These are phyloP conservation scores for Heritiera littoralis DNA, from an alignment of 345 rosid species.

Conservation along the genomic window DNA sequence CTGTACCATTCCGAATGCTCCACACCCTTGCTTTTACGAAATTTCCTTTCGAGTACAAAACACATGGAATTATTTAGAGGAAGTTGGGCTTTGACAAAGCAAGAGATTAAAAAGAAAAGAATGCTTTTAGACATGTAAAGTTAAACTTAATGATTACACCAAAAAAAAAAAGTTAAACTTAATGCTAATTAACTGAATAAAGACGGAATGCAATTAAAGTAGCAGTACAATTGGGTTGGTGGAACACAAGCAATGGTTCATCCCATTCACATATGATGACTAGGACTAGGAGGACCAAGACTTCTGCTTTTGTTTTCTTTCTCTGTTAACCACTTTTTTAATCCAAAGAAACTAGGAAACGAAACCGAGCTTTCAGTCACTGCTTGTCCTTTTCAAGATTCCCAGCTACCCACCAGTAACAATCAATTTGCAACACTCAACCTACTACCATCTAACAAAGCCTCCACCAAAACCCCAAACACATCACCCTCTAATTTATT, in stretches of 20 bases:
- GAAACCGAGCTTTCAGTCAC: not conserved
- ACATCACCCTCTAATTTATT: not conserved
- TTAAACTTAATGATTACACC: not conserved
- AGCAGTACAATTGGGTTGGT: not conserved
- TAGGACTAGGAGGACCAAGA: not conserved
- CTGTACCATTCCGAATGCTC: not conserved
- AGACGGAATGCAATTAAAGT: not conserved
- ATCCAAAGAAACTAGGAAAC: not conserved
- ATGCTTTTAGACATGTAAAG: not conserved
- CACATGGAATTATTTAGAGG: not conserved
- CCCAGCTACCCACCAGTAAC: slow-evolving; percentile 27
- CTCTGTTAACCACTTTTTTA: not conserved
- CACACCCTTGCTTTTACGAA: not conserved
- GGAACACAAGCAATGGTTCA: not conserved
- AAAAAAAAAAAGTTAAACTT: slow-evolving; percentile 5
- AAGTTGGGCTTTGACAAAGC: not conserved
- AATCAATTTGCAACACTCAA: slow-evolving; percentile 3
- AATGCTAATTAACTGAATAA: not conserved
- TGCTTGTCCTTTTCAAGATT: not conserved
- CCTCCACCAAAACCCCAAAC: not conserved
- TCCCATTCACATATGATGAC: not conserved
- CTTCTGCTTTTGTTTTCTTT: not conserved
- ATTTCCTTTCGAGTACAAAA: not conserved
- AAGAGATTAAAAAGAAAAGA: slow-evolving; percentile 2
- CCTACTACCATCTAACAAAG: not conserved